Conservation (phyloP, 1,284 basidiomycete species). For the Ceratobasidium sp. region DNA sequence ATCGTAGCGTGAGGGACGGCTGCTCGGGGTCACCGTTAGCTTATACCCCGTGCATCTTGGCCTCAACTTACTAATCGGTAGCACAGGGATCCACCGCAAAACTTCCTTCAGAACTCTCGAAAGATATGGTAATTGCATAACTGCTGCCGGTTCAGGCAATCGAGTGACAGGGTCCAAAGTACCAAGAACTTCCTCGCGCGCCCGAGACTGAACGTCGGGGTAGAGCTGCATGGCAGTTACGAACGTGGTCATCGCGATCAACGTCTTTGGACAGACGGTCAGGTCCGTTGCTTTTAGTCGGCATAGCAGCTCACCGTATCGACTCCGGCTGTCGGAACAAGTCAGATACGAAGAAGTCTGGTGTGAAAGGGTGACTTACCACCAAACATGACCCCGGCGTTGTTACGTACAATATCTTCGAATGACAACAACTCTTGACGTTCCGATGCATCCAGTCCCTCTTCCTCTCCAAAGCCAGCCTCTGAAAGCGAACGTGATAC, state of each 20-base stretch:
- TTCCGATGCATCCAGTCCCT: neutral
- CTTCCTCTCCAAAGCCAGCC: neutral
- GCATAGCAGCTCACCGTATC: constrained; percentile 15
- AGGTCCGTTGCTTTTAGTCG: neutral
- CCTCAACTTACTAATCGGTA: constrained; percentile 16
- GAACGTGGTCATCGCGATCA: constrained; percentile 16
- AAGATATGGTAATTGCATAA: constrained; percentile 22
- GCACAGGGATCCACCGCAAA: constrained; percentile 22
- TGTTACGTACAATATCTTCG: constrained; percentile 17
- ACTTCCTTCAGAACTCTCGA: constrained; percentile 28
- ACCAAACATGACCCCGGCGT: constrained; percentile 30
- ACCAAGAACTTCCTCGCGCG: constrained; percentile 34
- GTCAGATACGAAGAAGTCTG: neutral
- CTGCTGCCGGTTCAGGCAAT: constrained; percentile 8
- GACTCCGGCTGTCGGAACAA: constrained; percentile 8
- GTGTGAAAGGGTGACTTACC: neutral
- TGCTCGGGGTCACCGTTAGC: neutral
- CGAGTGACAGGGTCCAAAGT: constrained; percentile 22
- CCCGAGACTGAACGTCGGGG: constrained; percentile 30
- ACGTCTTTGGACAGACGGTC: neutral
- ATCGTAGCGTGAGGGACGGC: constrained; percentile 22
- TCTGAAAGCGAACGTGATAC: constrained; percentile 30
- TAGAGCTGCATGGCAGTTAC: constrained; percentile 33
- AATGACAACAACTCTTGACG: neutral
- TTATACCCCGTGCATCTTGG: neutral